Base-by-base conservation (phyloP, 306 rosid genomes). In the Pyrus betulifolia region DNA sequence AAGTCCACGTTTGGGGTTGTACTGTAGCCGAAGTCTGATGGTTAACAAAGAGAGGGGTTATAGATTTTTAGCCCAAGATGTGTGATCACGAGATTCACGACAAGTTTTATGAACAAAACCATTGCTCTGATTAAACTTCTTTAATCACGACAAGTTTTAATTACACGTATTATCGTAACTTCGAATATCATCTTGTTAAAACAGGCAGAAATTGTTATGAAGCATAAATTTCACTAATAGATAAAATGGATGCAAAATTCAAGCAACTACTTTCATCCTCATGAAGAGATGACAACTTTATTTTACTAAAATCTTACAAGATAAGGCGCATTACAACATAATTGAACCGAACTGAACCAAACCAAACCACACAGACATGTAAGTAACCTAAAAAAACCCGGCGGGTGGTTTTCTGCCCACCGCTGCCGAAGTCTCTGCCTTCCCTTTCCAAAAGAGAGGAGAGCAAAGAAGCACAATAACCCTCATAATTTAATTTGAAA, bases 361-460 rank as follows among this genome's bases (percentile, higher is more conserved):
- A 73, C 19, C 15, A 3, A 3, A 61, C 52, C 0, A n/a, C 8
- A n/a, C 14, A 6, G 14, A n/a, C 14, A 57, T 0, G 5, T 31
- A 21, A 52, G 17, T 54, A 67, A 42, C 68, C 17, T 67, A 64
- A 75, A 9, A 23, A 68, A 85, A 27, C 73, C 62, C 73, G 83
- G 84, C 81, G 89, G 93, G 84, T 85, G 87, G 79, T 76, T 75
- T 51, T n/a, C 61, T 67, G 42, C 87, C 87, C 83, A 91, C 86
- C 93, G 44, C 89, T 74, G 80, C 89, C 85, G 21, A 30, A 81
- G 58, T 55, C 54, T 79, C 25, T 40, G 49, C 63, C 81, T 82
- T 85, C 82, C 68, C n/a, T 77, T 67, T 57, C 28, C 76, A 67
- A 80, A 77, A 72, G 57, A 75, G 57, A 75, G 81, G 82, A 77